Evolutionary conservation across 768 basidiomycete species (phyloP), one percentile per base, ranked within the genome.

Genomic region (Tricholoma hemisulphureum): DNA sequence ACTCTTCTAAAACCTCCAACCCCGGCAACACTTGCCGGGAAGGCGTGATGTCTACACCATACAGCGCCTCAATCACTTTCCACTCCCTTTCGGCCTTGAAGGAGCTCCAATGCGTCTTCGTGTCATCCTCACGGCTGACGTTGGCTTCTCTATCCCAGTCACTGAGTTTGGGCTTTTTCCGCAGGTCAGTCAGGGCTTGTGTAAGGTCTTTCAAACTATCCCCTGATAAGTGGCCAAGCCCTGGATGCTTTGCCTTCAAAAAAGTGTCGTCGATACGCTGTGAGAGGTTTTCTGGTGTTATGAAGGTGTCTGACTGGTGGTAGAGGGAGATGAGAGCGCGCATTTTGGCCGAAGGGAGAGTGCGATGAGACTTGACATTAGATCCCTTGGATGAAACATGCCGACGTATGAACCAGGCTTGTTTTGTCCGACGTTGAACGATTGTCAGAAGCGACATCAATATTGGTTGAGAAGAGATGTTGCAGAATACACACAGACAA

Each of bases 241-340:
- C 26, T 0, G 23, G 24, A 37, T 29, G 21, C 28, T 7, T 5
- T 50, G 8, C 29, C 0, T 53, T 45, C 4, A 79, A 62, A 63
- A 93, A 91, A 1, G 84, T 85, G 14, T 79, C 70, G 72, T 91
- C 87, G 55, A 92, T 91, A 56, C 74, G 75, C 20, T 78, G 65
- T 18, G 81, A 78, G 28, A 93, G 82, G 65, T 82, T 91, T 61
- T 89, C 86, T 20, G 76, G 75, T 10, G 89, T 89, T 61, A 93
- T 80, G 75, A 89, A 91, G 2, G 76, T 73, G 56, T 83, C 83
- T 50, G 86, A 74, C 73, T 90, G 83, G 75, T 93, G 90, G 75
- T 92, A 93, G 53, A 93, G 81, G 9, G 84, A 79, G 60, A 91
- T 80, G 60, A 92, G 84, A 3, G 88, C 86, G 58, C 88, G 87